Base-by-base conservation (phyloP, 352 stramenopile species). In the Pythium oligandrum region DNA sequence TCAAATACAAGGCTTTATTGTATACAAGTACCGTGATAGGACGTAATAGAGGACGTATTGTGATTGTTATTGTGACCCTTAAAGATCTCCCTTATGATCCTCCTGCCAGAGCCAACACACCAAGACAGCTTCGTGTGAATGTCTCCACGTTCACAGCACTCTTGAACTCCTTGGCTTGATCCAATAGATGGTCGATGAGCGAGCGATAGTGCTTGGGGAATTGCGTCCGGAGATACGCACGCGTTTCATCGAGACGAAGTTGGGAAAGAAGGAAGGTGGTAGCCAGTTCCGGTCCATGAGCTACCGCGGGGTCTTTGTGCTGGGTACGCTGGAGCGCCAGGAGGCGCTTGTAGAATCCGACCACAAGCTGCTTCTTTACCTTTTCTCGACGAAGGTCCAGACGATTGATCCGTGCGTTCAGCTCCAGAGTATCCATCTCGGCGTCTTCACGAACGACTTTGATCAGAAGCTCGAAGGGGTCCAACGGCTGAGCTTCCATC, bases 381-480 rank as follows among this genome's bases (percentile, higher is more conserved):
- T 67, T 73, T 53, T 89, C 75, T 26, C 74, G 66, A 5, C 81
- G 73, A 17, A 88, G 54, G 46, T 91, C 81, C 40, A 88, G 80
- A 6, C 76, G 66, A 39, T 64, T 60, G 11, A 68, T 64, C 4
- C 56, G 64, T 31, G 74, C 59, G 10, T 70, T 70, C 38, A 70
- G 55, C 43, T 85, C 73, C 5, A 91, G 51, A 4, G 59, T 66
- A 40, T 87, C 70, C 62, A 92, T 68, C 49, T 75, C 59, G 12
- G 63, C 45, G 44, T 88, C 70, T 51, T 80, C 59, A 30, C 72
- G 65, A 34, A 85, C 68, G 35, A 70, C 63, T 31, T 83, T 59
- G 51, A 85, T 83, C 32, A 92, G 66, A 57, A 86, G 83, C 53
- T 76, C 65, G 53, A 87, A 78, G 4, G 78, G 75, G 39, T 88